A percentile compares a stretch with the other conserved stretches of the same genome.
Conservation (phyloP, 73 alveolate genomes). For the Diophrys appendiculata region DNA sequence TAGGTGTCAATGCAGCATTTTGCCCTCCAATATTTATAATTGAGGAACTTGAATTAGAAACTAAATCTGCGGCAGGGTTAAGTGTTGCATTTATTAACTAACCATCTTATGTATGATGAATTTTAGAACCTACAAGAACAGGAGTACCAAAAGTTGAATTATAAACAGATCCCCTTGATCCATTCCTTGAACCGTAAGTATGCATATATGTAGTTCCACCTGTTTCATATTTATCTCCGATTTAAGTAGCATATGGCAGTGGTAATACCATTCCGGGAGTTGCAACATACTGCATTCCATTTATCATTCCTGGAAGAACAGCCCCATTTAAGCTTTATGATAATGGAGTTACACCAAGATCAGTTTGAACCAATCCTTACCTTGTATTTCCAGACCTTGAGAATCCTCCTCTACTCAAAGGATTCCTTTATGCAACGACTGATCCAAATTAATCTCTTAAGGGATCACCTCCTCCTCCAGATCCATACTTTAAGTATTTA, state of each 20-base stretch:
- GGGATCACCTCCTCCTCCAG: background rate
- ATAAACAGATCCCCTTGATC: background rate
- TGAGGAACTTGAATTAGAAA: background rate
- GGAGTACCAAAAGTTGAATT: background rate
- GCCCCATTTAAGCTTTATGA: background rate
- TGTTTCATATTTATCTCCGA: background rate
- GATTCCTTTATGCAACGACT: background rate
- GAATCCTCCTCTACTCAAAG: background rate
- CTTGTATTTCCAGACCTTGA: background rate
- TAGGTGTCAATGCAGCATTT: background rate
- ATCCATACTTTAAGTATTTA: background rate
- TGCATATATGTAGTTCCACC: background rate
- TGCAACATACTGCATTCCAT: background rate
- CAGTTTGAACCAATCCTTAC: background rate
- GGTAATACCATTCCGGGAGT: slow-evolving; percentile 1
- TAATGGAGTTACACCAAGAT: background rate
- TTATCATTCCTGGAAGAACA: background rate
- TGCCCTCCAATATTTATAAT: background rate
- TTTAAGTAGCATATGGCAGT: background rate
- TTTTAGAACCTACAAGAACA: background rate
- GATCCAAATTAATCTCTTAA: background rate
- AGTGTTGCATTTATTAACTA: no score
- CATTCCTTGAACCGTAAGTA: background rate
- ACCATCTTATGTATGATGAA: background rate
- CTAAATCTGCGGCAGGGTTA: background rate